Conservation (phyloP, 2,329 filamentous ascomycete species). For the Xylariaceae sp. region DNA sequence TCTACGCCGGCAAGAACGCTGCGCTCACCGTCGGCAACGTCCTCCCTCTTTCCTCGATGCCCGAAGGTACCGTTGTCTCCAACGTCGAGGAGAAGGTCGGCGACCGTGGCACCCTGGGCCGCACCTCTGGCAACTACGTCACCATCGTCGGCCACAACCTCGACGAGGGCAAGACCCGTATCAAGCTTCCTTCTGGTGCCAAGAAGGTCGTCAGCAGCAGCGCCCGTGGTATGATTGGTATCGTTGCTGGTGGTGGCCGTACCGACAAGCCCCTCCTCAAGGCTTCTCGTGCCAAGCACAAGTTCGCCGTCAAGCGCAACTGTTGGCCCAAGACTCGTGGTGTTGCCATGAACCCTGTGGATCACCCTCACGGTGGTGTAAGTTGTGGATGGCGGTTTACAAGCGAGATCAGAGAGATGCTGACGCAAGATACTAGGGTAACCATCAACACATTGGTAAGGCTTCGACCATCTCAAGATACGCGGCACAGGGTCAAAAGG, state of each 20-base stretch:
- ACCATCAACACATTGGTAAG: constrained; percentile 99
- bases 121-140: constrained; percentile 99
- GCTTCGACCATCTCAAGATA: constrained; percentile 98
- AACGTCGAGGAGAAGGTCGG: constrained; percentile 99
- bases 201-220: constrained; percentile 97
- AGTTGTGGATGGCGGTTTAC: constrained; percentile 34
- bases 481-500: constrained; percentile 98
- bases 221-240: constrained; percentile 97
- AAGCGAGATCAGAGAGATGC: constrained; percentile 24
- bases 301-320: constrained; percentile 99
- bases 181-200: constrained; percentile 98
- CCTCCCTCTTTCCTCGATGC: constrained; percentile 88
- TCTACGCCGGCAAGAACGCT: constrained; percentile 99
- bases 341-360: constrained; percentile 99
- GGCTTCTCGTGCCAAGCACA: constrained; percentile 99
- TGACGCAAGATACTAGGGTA: constrained; percentile 64
- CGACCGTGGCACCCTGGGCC: constrained; percentile 92
- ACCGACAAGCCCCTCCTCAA: constrained; percentile 99
- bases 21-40: constrained; percentile 95
- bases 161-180: constrained; percentile 98
- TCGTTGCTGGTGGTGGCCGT: constrained; percentile 97
- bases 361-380: constrained; percentile 95
- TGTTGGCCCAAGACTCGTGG: constrained; percentile 99
- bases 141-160: constrained; percentile 97
- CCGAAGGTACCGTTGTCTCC: constrained; percentile 97